Percentiles rank a stretch among this genome's conserved stretches.
phyloP scores from a whole-genome alignment of 768 basidiomycete species.

The Podaxis rugospora region DNA sequence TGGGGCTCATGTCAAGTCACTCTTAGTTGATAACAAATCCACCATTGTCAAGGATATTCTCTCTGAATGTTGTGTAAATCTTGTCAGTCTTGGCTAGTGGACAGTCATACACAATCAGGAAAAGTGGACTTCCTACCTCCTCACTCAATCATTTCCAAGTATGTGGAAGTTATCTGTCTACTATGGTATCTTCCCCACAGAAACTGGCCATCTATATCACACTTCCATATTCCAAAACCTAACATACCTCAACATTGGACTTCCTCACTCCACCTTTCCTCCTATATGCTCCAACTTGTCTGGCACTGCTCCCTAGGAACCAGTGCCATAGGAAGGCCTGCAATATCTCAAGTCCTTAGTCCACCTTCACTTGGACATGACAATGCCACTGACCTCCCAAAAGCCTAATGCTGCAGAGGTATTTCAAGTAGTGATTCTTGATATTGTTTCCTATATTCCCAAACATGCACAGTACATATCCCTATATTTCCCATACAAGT shows the following conservation, averaged over 20 bases:
- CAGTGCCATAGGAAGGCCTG: neutral
- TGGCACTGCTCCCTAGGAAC: neutral
- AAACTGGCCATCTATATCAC: neutral
- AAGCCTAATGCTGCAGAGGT: neutral
- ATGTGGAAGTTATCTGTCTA: neutral
- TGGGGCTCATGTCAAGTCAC: neutral
- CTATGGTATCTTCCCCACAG: neutral
- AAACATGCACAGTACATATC: neutral
- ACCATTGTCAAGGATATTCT: neutral
- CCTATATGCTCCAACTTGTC: neutral
- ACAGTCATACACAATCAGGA: neutral
- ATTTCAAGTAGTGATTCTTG: neutral
- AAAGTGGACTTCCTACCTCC: neutral
- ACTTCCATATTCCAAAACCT: neutral
- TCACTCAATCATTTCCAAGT: neutral
- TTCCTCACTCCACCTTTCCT: neutral
- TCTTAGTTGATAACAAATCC: neutral
- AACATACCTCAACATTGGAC: neutral
- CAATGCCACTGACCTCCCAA: neutral
- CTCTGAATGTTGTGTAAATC: neutral
- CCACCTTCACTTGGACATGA: conserved; percentile 5
- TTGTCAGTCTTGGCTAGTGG: conserved; percentile 2
- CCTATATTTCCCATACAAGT: neutral
- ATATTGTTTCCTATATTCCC: neutral
- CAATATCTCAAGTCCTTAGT: neutral